phyloP scores from a whole-genome alignment of 257 asterid species.

The Solanum gandarillasii region DNA sequence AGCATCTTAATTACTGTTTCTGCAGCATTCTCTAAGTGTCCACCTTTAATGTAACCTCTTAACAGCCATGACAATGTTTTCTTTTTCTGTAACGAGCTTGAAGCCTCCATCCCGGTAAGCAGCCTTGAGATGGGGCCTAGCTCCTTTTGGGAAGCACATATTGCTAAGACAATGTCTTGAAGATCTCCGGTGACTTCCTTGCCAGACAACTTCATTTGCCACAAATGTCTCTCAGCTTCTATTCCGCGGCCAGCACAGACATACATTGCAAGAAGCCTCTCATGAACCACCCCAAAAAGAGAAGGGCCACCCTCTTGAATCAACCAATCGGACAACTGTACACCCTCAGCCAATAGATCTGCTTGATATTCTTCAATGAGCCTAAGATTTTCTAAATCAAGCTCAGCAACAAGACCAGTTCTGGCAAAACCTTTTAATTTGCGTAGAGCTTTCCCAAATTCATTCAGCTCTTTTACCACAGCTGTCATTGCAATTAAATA shows the following conservation, averaged over 20 bases:
- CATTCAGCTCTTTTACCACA: slow-evolving; percentile 82
- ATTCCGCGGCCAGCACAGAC: slow-evolving; percentile 76
- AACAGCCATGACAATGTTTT: slow-evolving; percentile 74
- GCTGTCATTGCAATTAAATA: slow-evolving; percentile 91
- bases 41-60: slow-evolving; percentile 92
- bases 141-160: slow-evolving; percentile 82
- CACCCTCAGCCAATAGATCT: slow-evolving; percentile 50
- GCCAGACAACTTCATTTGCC: slow-evolving; percentile 80
- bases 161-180: slow-evolving; percentile 81
- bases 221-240: slow-evolving; percentile 75
- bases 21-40: slow-evolving; percentile 73
- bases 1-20: slow-evolving; percentile 70
- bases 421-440: slow-evolving; percentile 57
- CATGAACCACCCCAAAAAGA: slow-evolving; percentile 53
- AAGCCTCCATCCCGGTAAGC: slow-evolving; percentile 48
- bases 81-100: slow-evolving; percentile 48
- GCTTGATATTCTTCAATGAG: slow-evolving; percentile 59
- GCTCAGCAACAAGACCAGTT: slow-evolving; percentile 48
- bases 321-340: slow-evolving; percentile 49
- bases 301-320: slow-evolving; percentile 56
- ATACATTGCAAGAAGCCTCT: slow-evolving; percentile 85
- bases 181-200: slow-evolving; percentile 67
- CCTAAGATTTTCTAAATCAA: slow-evolving; percentile 30
- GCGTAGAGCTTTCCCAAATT: slow-evolving; percentile 73
- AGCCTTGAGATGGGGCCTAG: slow-evolving; percentile 42